These are phyloP conservation scores for Piloderma croceum DNA, from an alignment of 768 basidiomycete species.

Conservation along the genomic window DNA sequence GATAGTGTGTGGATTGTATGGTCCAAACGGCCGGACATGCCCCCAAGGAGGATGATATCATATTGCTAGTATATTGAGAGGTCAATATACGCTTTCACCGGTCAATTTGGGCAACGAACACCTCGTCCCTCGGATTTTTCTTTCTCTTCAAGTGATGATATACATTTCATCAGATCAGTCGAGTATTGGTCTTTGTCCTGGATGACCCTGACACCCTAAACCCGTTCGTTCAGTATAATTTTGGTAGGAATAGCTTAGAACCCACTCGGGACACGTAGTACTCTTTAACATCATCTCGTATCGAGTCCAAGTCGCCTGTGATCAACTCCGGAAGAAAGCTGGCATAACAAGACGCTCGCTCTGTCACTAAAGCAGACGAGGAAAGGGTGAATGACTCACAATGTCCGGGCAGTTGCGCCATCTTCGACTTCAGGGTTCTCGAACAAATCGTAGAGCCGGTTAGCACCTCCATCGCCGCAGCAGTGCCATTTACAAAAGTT, in stretches of 20 bases:
- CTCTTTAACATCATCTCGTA: conserved; percentile 63
- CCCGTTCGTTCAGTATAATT: too few species aligned
- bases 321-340: conserved; percentile 82
- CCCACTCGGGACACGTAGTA: conserved; percentile 63
- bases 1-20: conserved; percentile 91
- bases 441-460: conserved; percentile 64
- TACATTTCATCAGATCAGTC: conserved; percentile 97
- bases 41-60: conserved; percentile 77
- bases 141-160: conserved; percentile 52
- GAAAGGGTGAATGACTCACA: too few species aligned
- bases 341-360: conserved; percentile 1
- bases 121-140: conserved; percentile 39
- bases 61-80: conserved; percentile 34
- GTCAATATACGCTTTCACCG: too few species aligned
- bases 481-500: conserved; percentile 42
- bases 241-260: too few species aligned
- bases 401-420: too few species aligned
- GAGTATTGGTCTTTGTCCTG: conserved; percentile 71
- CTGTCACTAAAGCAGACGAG: background rate
- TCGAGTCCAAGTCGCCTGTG: conserved; percentile 91
- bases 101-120: too few species aligned
- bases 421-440: too few species aligned
- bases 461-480: conserved; percentile 89
- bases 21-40: conserved; percentile 86
- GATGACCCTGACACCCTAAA: conserved; percentile 61